Evolutionary conservation across 2,329 filamentous ascomycete species (phyloP).

Genomic region (Aureobasidium sp.): DNA sequence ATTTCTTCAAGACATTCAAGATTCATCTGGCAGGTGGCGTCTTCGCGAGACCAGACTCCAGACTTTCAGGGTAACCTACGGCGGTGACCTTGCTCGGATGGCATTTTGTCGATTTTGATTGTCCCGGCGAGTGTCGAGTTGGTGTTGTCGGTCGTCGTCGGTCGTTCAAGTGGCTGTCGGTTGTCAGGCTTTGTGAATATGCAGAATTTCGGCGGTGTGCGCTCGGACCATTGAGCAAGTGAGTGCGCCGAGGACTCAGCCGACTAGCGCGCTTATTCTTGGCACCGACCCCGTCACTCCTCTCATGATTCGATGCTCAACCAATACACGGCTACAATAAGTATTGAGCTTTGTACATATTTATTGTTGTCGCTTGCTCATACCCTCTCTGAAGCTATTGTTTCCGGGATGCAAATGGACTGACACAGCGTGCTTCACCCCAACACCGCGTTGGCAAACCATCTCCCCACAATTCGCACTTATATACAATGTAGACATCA

Average conservation of each 20-base stretch:
- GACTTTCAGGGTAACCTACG: background rate
- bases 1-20: background rate
- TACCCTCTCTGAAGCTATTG: background rate
- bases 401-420: background rate
- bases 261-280: background rate
- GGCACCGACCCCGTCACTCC: background rate
- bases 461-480: background rate
- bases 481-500: background rate
- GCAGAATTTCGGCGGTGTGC: too few relatives aligned
- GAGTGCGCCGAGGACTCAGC: background rate
- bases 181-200: too few relatives aligned
- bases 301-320: too few relatives aligned
- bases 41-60: background rate
- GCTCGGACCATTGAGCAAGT: too few relatives aligned
- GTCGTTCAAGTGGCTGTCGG: too few relatives aligned
- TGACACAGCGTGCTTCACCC: background rate
- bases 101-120: conserved; percentile 11
- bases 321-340: too few relatives aligned
- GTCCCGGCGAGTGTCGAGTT: conserved; percentile 9
- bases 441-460: background rate
- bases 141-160: conserved; percentile 6
- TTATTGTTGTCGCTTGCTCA: too few relatives aligned
- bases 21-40: background rate
- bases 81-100: conserved; percentile 13
- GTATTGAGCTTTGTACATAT: too few relatives aligned